Conservation (phyloP, 352 stramenopile species). For the Phytophthora citrophthora region DNA sequence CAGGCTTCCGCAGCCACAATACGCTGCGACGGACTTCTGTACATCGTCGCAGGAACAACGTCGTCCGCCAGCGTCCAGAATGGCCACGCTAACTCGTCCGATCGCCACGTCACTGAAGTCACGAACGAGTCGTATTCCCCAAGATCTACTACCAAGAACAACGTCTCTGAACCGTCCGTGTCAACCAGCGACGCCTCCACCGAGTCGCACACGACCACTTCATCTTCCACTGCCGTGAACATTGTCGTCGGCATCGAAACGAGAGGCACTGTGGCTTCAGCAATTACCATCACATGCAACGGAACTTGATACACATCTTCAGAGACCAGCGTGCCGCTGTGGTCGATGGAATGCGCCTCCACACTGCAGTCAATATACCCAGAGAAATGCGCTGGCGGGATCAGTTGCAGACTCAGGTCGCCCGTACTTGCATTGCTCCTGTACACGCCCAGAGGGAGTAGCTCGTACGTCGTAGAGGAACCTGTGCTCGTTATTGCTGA, state of each 20-base stretch:
- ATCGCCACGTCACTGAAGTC: constrained; percentile 26
- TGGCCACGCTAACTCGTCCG: constrained; percentile 10
- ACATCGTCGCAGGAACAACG: constrained; percentile 15
- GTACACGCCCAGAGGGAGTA: constrained; percentile 14
- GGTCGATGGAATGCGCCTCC: constrained; percentile 23
- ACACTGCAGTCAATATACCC: constrained; percentile 36
- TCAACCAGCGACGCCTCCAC: constrained; percentile 40
- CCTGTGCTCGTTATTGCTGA: not conserved
- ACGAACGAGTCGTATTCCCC: constrained; percentile 17
- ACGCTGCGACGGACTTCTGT: constrained; percentile 3
- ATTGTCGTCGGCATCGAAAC: constrained; percentile 10
- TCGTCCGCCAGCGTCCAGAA: constrained; percentile 20
- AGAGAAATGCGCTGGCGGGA: constrained; percentile 33
- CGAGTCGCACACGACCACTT: constrained; percentile 24
- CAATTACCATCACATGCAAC: constrained; percentile 22
- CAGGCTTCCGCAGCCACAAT: constrained; percentile 14
- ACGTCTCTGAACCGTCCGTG: constrained; percentile 41
- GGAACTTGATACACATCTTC: constrained; percentile 19
- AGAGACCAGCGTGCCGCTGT: constrained; percentile 17
- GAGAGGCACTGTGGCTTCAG: constrained; percentile 34
- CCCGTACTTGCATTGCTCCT: not conserved
- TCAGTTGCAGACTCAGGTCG: constrained; percentile 28
- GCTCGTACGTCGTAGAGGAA: constrained; percentile 1
- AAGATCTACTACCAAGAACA: constrained; percentile 42
- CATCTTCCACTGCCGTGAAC: constrained; percentile 37